A percentile compares a stretch with the other conserved stretches of the same genome.
Conservation (phyloP, 2,329 filamentous ascomycete genomes). For the Beauveria australis region DNA sequence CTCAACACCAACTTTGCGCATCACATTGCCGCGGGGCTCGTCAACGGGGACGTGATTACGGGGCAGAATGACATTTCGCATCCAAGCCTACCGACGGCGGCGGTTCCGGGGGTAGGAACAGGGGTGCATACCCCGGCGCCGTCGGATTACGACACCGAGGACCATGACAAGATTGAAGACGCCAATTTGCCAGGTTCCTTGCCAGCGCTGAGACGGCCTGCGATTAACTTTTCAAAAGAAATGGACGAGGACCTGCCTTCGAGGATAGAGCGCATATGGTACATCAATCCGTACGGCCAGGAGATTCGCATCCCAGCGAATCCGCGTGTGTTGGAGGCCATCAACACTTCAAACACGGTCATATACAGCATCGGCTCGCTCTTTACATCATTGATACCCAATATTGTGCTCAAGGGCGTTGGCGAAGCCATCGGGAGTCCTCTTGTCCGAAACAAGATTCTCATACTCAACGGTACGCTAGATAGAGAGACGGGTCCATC, state of each 20-base stretch:
- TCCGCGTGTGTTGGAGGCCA: constrained; percentile 63
- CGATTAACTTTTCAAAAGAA: constrained; percentile 74
- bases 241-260: constrained; percentile 67
- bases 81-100: constrained; percentile 56
- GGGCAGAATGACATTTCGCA: constrained; percentile 93
- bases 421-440: constrained; percentile 48
- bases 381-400: constrained; percentile 83
- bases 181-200: constrained; percentile 76
- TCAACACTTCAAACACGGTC: constrained; percentile 57
- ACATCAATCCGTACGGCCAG: constrained; percentile 98
- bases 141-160: constrained; percentile 38
- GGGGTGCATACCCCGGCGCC: constrained; percentile 22
- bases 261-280: constrained; percentile 79
- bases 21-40: constrained; percentile 79
- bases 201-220: constrained; percentile 68
- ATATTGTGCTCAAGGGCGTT: constrained; percentile 66
- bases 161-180: constrained; percentile 64
- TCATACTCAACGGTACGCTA: constrained; percentile 74
- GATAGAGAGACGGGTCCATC: constrained; percentile 82
- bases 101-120: constrained; percentile 20
- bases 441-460: constrained; percentile 57
- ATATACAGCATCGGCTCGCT: constrained; percentile 92
- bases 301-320: constrained; percentile 84
- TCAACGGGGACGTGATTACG: constrained; percentile 69
- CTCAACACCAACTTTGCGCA: constrained; percentile 95